These are phyloP conservation scores for Phanerochaete sordida DNA, from an alignment of 768 basidiomycete species.

Conservation along the genomic window DNA sequence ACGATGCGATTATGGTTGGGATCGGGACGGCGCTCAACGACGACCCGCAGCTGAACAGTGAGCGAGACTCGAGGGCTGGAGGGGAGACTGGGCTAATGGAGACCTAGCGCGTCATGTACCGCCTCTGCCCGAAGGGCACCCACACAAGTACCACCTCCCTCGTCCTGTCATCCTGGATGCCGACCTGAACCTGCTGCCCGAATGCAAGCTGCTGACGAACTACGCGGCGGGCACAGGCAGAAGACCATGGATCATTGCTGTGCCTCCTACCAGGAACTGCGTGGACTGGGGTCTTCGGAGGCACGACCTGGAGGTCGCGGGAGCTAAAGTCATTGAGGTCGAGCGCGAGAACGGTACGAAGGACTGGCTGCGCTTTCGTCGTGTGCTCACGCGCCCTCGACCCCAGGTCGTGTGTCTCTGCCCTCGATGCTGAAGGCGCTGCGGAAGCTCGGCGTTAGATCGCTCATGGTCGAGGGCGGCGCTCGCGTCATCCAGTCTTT, in stretches of 20 bases:
- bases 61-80: too few species aligned
- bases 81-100: not conserved
- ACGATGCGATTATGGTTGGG: conserved; percentile 91
- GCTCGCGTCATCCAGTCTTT: conserved; percentile 78
- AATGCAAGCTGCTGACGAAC: conserved; percentile 71
- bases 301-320: conserved; percentile 52
- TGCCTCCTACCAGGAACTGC: conserved; percentile 23
- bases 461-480: conserved; percentile 97
- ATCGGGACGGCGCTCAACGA: conserved; percentile 89
- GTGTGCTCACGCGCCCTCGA: not conserved
- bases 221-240: conserved; percentile 53
- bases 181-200: conserved; percentile 57
- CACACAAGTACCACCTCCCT: conserved; percentile 44
- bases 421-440: conserved; percentile 49
- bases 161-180: conserved; percentile 84
- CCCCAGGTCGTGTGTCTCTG: conserved; percentile 40
- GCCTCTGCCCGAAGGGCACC: conserved; percentile 24
- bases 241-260: conserved; percentile 72
- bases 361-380: not conserved
- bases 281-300: conserved; percentile 32
- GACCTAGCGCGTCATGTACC: conserved; percentile 55
- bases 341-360: conserved; percentile 18
- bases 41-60: conserved; percentile 92
- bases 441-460: conserved; percentile 52
- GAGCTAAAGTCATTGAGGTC: conserved; percentile 62